Percentiles rank a stretch among this genome's conserved stretches.
Conservation (phyloP, 345 rosid species). For the Syzygium jambos region DNA sequence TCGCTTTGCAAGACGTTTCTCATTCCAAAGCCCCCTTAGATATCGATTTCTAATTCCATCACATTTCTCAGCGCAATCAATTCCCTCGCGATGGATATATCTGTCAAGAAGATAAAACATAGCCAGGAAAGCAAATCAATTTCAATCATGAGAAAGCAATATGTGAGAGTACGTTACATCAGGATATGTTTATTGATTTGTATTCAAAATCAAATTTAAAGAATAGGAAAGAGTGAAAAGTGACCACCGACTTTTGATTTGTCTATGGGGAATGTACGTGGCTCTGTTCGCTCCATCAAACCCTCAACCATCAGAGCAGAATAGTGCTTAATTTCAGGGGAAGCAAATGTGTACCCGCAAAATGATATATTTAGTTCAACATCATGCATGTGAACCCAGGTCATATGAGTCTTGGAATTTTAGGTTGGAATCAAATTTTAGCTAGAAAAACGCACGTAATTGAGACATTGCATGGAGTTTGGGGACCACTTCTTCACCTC, state of each 20-base stretch:
- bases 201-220: background rate
- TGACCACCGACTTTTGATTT: background rate
- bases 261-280: background rate
- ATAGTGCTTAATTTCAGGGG: background rate
- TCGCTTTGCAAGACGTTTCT: background rate
- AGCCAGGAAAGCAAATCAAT: background rate
- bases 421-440: background rate
- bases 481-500: background rate
- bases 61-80: background rate
- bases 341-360: background rate
- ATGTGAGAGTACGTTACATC: too few species aligned
- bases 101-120: background rate
- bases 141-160: background rate
- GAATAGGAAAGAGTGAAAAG: background rate
- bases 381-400: background rate
- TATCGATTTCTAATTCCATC: background rate
- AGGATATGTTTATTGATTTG: too few species aligned
- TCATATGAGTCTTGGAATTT: background rate
- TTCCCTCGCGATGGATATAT: background rate
- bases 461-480: background rate
- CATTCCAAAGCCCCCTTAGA: background rate
- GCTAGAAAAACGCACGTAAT: background rate
- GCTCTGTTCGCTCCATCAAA: background rate
- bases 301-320: background rate
- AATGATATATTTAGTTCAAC: background rate